Evolutionary conservation across 1,284 basidiomycete genomes (phyloP).

Genomic region (Boletus subluridellus): DNA sequence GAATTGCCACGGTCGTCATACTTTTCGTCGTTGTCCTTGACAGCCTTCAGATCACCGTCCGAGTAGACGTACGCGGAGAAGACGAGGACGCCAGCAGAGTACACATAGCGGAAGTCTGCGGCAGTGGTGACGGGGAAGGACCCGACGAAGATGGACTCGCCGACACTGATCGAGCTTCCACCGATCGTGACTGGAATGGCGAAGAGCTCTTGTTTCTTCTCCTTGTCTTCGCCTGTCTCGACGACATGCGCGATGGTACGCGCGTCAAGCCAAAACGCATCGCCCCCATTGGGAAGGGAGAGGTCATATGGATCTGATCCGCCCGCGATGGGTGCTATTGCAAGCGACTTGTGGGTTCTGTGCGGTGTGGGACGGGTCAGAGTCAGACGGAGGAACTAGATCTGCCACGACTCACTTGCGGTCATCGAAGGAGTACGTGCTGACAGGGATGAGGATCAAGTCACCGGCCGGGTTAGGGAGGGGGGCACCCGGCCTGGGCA

Average conservation of each 20-base stretch:
- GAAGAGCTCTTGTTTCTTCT: slow-evolving; percentile 53
- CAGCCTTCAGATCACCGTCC: slow-evolving; percentile 66
- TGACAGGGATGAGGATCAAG: slow-evolving; percentile 63
- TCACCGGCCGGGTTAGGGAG: slow-evolving; percentile 64
- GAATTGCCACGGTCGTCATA: slow-evolving; percentile 71
- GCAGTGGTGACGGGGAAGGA: slow-evolving; percentile 65
- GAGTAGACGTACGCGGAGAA: slow-evolving; percentile 78
- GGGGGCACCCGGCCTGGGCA: slow-evolving; percentile 67
- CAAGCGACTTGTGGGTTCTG: slow-evolving; percentile 69
- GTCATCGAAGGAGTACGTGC: slow-evolving; percentile 64
- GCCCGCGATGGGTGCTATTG: slow-evolving; percentile 55
- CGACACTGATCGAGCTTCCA: slow-evolving; percentile 30
- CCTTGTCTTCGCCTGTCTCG: slow-evolving; percentile 45
- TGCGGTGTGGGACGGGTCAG: background rate
- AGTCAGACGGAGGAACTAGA: background rate
- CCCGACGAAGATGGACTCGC: slow-evolving; percentile 44
- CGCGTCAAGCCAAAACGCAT: slow-evolving; percentile 71
- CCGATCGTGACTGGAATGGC: slow-evolving; percentile 49
- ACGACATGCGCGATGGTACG: slow-evolving; percentile 68
- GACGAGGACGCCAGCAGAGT: slow-evolving; percentile 50
- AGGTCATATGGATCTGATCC: slow-evolving; percentile 48
- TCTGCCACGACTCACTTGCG: slow-evolving; percentile 55
- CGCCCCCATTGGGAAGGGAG: slow-evolving; percentile 59
- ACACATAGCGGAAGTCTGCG: slow-evolving; percentile 66
- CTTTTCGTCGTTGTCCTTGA: slow-evolving; percentile 62